A percentile compares a stretch with the other conserved stretches of the same genome.
Conservation (phyloP, 768 basidiomycete species). For the Trametes meyenii region DNA sequence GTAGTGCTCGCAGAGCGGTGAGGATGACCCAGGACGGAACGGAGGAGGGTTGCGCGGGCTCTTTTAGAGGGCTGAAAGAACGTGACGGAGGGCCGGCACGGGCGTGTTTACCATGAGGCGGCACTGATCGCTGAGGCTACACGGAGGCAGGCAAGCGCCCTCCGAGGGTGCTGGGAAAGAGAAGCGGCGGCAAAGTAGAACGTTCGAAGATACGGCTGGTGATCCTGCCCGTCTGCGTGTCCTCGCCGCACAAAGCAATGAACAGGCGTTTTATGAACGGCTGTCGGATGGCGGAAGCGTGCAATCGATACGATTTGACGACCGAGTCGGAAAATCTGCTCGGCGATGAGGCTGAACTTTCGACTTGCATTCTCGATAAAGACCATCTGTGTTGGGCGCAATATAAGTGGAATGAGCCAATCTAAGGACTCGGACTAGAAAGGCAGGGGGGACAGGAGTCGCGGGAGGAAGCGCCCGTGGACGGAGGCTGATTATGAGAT, state of each 20-base stretch:
- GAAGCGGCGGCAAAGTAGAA: slow-evolving; percentile 20
- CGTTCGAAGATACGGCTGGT: slow-evolving; percentile 25
- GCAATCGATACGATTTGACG: slow-evolving; percentile 19
- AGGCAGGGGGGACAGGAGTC: slow-evolving; percentile 11
- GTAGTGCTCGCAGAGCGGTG: slow-evolving; percentile 30
- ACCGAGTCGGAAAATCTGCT: neutral
- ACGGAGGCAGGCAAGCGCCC: slow-evolving; percentile 21
- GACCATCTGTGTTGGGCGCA: neutral
- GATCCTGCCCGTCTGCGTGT: slow-evolving; percentile 26
- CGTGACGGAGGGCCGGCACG: slow-evolving; percentile 34
- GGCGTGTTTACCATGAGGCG: slow-evolving; percentile 42
- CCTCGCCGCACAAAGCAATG: slow-evolving; percentile 16
- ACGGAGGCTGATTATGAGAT: slow-evolving; percentile 1
- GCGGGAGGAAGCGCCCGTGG: slow-evolving; percentile 2
- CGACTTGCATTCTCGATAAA: neutral
- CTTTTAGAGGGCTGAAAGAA: slow-evolving; percentile 34
- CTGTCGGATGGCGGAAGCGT: slow-evolving; percentile 16
- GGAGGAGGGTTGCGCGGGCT: slow-evolving; percentile 21
- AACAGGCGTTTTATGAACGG: slow-evolving; percentile 18
- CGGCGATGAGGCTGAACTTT: neutral
- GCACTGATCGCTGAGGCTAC: slow-evolving; percentile 25
- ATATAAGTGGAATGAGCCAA: neutral
- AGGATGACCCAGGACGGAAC: slow-evolving; percentile 31
- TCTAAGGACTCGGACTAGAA: neutral
- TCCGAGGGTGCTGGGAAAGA: slow-evolving; percentile 21